These are phyloP conservation scores for Buxus sempervirens DNA, from an alignment of 164 flowering plant genomes.

Conservation along the genomic window DNA sequence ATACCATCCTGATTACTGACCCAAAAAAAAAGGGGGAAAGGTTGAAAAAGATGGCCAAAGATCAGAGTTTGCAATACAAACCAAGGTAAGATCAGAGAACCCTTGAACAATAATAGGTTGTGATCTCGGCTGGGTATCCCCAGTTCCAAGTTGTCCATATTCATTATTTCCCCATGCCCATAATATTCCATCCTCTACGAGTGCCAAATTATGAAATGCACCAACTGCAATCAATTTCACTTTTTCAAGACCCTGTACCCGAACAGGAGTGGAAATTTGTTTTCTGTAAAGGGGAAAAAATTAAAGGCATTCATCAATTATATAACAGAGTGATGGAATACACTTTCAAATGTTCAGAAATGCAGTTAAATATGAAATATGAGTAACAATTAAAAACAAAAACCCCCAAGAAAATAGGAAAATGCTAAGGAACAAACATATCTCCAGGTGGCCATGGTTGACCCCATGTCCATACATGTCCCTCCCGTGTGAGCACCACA, in stretches of 20 bases:
- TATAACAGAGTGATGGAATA: neutral
- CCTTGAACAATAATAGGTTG: slow-evolving; percentile 91
- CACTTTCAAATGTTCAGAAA: neutral
- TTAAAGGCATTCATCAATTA: slow-evolving; percentile 9
- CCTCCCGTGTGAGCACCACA: slow-evolving; percentile 94
- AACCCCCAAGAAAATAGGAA: neutral
- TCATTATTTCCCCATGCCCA: slow-evolving; percentile 99
- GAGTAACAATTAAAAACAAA: neutral
- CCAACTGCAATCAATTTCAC: slow-evolving; percentile 92
- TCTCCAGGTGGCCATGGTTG: slow-evolving; percentile 99
- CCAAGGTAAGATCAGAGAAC: slow-evolving; percentile 80
- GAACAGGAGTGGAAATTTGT: slow-evolving; percentile 89
- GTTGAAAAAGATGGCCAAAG: neutral
- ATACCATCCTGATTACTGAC: neutral
- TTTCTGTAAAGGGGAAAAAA: slow-evolving; percentile 42
- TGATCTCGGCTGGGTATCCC: slow-evolving; percentile 98
- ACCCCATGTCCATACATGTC: slow-evolving; percentile 99
- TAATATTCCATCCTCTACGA: slow-evolving; percentile 73
- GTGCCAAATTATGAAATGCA: slow-evolving; percentile 98
- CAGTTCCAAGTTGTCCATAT: slow-evolving; percentile 99
- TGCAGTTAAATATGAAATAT: neutral
- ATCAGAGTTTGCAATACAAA: slow-evolving; percentile 27
- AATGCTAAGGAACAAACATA: slow-evolving; percentile 50
- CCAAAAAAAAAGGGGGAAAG: neutral
- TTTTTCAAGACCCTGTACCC: slow-evolving; percentile 94